Percentiles rank a stretch among this genome's conserved stretches.
phyloP scores from a whole-genome alignment of 306 rosid species.

The Vigna radiata region DNA sequence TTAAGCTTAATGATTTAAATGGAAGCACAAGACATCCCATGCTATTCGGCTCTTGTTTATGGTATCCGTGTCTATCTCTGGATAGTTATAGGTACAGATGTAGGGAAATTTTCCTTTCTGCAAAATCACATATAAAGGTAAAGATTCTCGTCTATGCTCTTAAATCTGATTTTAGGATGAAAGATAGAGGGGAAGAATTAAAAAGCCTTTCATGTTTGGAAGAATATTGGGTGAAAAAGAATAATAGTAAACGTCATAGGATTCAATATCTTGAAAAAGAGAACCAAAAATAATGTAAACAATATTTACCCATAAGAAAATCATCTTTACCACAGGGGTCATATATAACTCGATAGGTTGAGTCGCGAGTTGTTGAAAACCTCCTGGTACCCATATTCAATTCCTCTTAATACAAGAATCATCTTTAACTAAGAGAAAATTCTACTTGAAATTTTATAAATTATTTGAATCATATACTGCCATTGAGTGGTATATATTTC shows the following conservation, averaged over 20 bases:
- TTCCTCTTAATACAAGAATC: no score
- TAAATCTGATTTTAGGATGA: neutral
- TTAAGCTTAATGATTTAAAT: no score
- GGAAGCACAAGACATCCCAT: no score
- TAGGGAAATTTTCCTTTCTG: constrained; percentile 1
- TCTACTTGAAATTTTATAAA: neutral
- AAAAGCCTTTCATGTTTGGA: no score
- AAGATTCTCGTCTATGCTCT: constrained; percentile 5
- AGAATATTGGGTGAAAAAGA: neutral
- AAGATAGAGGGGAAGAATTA: neutral
- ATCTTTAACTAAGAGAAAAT: neutral
- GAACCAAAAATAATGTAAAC: neutral
- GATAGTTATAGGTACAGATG: no score
- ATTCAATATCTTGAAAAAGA: neutral
- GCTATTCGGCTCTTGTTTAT: no score
- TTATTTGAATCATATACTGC: neutral
- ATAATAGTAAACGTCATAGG: neutral
- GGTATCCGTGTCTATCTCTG: no score
- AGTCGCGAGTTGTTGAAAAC: no score
- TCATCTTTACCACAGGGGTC: no score
- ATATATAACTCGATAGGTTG: no score
- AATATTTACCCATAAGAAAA: neutral
- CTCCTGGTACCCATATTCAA: no score
- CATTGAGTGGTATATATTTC: neutral
- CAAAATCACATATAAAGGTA: constrained; percentile 20